Conservation (phyloP, 192 early-diverging fungal genomes). For the Backusella mclennaniae region DNA sequence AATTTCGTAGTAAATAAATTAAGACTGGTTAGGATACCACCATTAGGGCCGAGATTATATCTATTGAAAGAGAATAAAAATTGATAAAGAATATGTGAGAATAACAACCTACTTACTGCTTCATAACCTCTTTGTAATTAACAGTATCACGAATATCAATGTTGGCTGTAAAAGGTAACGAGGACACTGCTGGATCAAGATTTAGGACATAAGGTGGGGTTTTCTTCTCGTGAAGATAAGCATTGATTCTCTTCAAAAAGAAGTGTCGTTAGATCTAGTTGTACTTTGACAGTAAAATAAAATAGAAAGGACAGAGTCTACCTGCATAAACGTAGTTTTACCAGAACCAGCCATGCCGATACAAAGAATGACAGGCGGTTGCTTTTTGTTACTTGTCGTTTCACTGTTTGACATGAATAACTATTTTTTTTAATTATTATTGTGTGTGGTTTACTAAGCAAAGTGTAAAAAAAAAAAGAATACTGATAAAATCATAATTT, state of each 20-base stretch:
- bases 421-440: background rate
- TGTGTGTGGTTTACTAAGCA: background rate
- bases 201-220: slow-evolving; percentile 88
- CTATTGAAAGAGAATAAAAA: slow-evolving; percentile 34
- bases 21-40: slow-evolving; percentile 92
- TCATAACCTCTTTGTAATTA: slow-evolving; percentile 99
- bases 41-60: slow-evolving; percentile 95
- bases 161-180: slow-evolving; percentile 90
- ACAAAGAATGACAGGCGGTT: slow-evolving; percentile 73
- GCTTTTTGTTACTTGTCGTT: background rate
- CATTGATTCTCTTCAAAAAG: slow-evolving; percentile 72
- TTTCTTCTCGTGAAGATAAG: slow-evolving; percentile 76
- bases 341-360: slow-evolving; percentile 98
- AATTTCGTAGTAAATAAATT: slow-evolving; percentile 99
- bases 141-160: slow-evolving; percentile 98
- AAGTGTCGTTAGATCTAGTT: background rate
- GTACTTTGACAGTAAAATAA: background rate
- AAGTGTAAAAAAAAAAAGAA: background rate
- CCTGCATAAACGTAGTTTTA: slow-evolving; percentile 97
- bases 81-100: background rate
- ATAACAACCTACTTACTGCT: slow-evolving; percentile 60
- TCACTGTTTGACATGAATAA: background rate
- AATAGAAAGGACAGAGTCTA: slow-evolving; percentile 15
- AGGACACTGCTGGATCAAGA: slow-evolving; percentile 88
- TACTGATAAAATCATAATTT: no score